Evolutionary conservation across 176 grass and related monocot species (phyloP).

Genomic region (Phoenix roebelenii): DNA sequence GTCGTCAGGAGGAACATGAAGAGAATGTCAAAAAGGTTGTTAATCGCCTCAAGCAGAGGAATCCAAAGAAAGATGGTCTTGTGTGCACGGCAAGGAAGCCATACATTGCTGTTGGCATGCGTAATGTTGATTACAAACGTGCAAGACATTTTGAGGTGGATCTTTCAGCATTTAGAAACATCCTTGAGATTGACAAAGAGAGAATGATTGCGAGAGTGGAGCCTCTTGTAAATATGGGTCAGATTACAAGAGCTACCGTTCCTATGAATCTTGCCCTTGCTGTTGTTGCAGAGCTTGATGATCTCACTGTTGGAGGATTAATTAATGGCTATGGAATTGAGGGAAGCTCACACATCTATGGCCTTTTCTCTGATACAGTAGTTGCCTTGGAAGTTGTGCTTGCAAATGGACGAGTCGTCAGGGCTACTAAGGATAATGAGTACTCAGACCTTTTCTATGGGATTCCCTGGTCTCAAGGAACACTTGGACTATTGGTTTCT

Average conservation of each 20-base stretch:
- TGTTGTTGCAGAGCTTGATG: conserved; percentile 79
- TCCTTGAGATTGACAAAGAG: conserved; percentile 76
- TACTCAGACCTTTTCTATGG: conserved; percentile 89
- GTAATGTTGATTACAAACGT: conserved; percentile 90
- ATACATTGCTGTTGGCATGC: conserved; percentile 82
- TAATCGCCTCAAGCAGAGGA: conserved; percentile 70
- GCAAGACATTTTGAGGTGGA: conserved; percentile 85
- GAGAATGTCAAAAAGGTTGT: conserved; percentile 77
- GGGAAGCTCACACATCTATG: conserved; percentile 86
- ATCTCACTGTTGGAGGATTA: conserved; percentile 85
- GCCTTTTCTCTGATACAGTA: conserved; percentile 86
- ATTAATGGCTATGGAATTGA: conserved; percentile 94
- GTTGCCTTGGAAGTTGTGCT: conserved; percentile 75
- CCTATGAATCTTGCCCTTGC: conserved; percentile 83
- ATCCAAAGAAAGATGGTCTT: conserved; percentile 87
- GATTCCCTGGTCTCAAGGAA: conserved; percentile 90
- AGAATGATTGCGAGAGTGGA: conserved; percentile 77
- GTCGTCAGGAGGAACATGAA: conserved; percentile 61
- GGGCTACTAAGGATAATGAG: conserved; percentile 89
- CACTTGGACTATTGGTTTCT: conserved; percentile 73
- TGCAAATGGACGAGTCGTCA: conserved; percentile 60
- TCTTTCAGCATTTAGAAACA: conserved; percentile 70
- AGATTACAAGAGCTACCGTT: conserved; percentile 67
- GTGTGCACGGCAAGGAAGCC: conserved; percentile 93
- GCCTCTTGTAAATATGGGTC: conserved; percentile 93